A percentile compares a stretch with the other conserved stretches of the same genome.
These are phyloP conservation scores for Plectosphaerella sp. DNA, from an alignment of 2,329 filamentous ascomycete genomes.

Conservation along the genomic window DNA sequence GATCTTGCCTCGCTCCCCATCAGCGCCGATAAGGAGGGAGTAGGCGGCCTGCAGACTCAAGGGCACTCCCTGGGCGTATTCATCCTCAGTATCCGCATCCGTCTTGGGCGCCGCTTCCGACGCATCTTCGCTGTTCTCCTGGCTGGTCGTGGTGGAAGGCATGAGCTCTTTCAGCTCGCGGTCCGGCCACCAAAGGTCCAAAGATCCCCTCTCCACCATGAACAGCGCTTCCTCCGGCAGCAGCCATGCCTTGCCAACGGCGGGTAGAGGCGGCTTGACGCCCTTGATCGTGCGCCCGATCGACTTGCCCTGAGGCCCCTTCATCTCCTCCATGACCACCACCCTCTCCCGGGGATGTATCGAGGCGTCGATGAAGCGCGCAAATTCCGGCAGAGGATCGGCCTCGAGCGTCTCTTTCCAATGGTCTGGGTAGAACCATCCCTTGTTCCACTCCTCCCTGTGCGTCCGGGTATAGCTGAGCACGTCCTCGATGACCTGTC, in stretches of 20 bases:
- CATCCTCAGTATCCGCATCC: slow-evolving; percentile 30
- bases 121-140: slow-evolving; percentile 20
- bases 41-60: slow-evolving; percentile 91
- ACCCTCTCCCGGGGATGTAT: slow-evolving; percentile 40
- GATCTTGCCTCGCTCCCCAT: slow-evolving; percentile 55
- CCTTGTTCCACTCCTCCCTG: slow-evolving; percentile 62
- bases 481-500: slow-evolving; percentile 84
- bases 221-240: slow-evolving; percentile 90
- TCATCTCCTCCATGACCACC: slow-evolving; percentile 68
- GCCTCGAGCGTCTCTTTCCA: slow-evolving; percentile 27
- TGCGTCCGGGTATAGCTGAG: slow-evolving; percentile 74
- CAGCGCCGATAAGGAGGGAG: slow-evolving; percentile 71
- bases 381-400: slow-evolving; percentile 8
- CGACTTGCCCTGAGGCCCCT: slow-evolving; percentile 67
- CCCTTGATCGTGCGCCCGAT: slow-evolving; percentile 63
- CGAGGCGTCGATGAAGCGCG: slow-evolving; percentile 30
- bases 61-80: slow-evolving; percentile 64
- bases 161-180: slow-evolving; percentile 45
- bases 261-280: slow-evolving; percentile 45
- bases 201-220: slow-evolving; percentile 77
- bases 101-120: slow-evolving; percentile 2
- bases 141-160: slow-evolving; percentile 18
- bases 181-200: slow-evolving; percentile 82
- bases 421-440: slow-evolving; percentile 67
- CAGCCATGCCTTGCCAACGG: slow-evolving; percentile 69